Base-by-base conservation (phyloP, 2,329 filamentous ascomycete genomes). In the Hypoxylon sp. region DNA sequence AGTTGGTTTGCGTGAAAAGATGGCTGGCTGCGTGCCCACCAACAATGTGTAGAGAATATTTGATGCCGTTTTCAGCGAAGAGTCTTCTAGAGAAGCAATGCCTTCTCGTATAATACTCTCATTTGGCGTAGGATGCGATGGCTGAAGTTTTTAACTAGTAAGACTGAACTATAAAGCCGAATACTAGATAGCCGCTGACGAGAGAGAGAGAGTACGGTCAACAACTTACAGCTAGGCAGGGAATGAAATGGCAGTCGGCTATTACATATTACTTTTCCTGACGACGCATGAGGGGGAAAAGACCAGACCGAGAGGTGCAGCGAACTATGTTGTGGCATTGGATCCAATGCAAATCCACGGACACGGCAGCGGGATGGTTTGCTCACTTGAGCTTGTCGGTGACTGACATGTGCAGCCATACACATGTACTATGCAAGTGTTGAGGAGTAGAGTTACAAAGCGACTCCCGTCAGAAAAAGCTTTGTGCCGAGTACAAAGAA, bases 271-370 rank as follows among this genome's bases (percentile, higher is more conserved):
- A 46, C 29, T 55, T 52, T 65, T 52, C 57, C 52, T 29, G 37
- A 31, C 17, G 19, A 52, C 48, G 44, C 15, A 58, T 60, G 53
- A 63, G 44, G 47, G 32, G 51, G 57, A 59, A 55, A 6, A 60
- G 50, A 72, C 67, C 60, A 65, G 70, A 61, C 73, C 74, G 74
- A 75, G 50, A 68, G 51, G 64, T 73, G 73, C 74, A 73, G 71
- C 64, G 50, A 72, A 74, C 62, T 65, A 57, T 70, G 70, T 54
- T 67, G 56, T 63, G 62, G 48, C 56, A 61, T 53, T 35, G 27
- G 24, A 48, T 66, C 31, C 21, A 15, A 55, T 59, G 50, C 48
- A 53, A 62, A 46, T 58, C 29, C 29, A 31, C 39, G 46, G 35
- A n/a, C 21, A 52, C 17, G 48, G 39, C 24, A 29, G 44, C 44